These are phyloP conservation scores for Oryza punctata DNA, from an alignment of 176 grass and related monocot genomes.

Conservation along the genomic window DNA sequence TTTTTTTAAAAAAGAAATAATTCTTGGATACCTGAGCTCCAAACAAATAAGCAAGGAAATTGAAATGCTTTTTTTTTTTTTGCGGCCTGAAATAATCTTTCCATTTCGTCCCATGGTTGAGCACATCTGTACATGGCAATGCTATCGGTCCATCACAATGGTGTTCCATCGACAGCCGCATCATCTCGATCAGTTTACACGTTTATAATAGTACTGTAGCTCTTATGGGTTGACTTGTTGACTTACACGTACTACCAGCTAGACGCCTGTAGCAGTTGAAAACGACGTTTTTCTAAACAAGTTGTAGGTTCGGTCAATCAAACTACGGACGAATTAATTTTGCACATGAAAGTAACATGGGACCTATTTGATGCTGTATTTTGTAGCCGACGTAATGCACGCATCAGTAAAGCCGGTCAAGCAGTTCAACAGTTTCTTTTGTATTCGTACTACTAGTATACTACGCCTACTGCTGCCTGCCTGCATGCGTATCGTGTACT, in stretches of 20 bases:
- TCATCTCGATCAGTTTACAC: neutral
- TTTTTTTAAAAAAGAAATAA: too few relatives aligned
- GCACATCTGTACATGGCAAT: neutral
- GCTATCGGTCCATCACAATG: neutral
- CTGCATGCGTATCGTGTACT: neutral
- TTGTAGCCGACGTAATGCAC: slow-evolving; percentile 4
- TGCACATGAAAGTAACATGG: neutral
- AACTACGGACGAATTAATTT: neutral
- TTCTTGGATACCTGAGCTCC: neutral
- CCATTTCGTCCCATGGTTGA: neutral
- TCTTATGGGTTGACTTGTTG: slow-evolving; percentile 6
- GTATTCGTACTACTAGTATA: neutral
- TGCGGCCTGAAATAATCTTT: neutral
- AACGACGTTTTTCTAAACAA: neutral
- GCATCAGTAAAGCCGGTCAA: neutral
- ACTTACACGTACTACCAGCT: neutral
- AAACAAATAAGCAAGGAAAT: neutral
- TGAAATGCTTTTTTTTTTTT: neutral
- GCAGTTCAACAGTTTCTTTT: neutral
- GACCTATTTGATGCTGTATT: neutral
- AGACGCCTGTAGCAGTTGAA: neutral
- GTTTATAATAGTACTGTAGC: neutral
- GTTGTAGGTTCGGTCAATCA: neutral
- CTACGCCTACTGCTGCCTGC: neutral
- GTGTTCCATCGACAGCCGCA: neutral